Evolutionary conservation across 768 basidiomycete genomes (phyloP), one percentile per base, ranked within the genome.

Genomic region (Lactifluus echinatus): DNA sequence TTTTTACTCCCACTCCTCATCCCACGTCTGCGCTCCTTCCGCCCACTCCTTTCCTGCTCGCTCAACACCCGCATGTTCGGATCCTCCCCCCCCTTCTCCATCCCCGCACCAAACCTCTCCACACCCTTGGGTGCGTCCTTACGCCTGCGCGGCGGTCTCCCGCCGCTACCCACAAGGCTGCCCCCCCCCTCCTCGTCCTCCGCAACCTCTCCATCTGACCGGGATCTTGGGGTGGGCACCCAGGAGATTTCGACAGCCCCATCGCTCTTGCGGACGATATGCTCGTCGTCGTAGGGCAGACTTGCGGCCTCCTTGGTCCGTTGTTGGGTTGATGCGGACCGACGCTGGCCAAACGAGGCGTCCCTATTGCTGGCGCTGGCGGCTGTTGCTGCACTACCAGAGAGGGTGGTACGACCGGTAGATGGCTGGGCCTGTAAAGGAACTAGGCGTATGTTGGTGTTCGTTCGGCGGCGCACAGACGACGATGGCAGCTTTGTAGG

Each of bases 1-100:
- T 94, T 97, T 74, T 84, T 92, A 69, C 89, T 92, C 29, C 93
- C 95, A 67, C 92, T 96, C 50, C 95, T 78, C 50, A 87, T 77
- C 8, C 84, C 88, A 65, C 82, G 81, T 69, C 94, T 74, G 65
- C 90, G 78, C 36, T 87, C 78, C 33, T 79, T 84, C 70, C 95
- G 76, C n/a, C 95, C 94, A 40, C 77, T 79, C 64, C 85, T 75
- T 50, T 89, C 88, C 57, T 77, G 78, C 61, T 87, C 88, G 34
- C 73, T 78, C 65, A 84, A 68, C 57, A 75, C 77, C 24, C 70
- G 63, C 24, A 63, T 63, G 15, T 59, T 73, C 10, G 72, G 69
- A 39, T 79, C 80, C 47, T 74, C 75, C 2, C 80, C 78, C 1
- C 90, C 91, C 64, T 78, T 85, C 75, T 96, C 92, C 83, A 98